Percentiles rank a stretch among this genome's conserved stretches.
These are phyloP conservation scores for Lumnitzera racemosa DNA, from an alignment of 345 rosid species.

Conservation along the genomic window DNA sequence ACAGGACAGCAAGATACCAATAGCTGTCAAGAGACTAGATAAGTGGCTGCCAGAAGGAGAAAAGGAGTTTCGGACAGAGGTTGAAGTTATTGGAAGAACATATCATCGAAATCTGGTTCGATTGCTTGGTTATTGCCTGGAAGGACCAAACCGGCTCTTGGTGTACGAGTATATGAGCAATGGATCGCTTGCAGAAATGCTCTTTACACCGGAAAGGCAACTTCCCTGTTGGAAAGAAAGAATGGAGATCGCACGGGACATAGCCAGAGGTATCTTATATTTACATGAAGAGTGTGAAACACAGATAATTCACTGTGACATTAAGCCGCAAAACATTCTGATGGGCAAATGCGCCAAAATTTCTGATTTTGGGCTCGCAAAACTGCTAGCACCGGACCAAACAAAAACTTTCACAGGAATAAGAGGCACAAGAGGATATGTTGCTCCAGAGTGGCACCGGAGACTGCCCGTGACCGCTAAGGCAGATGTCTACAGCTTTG, in stretches of 20 bases:
- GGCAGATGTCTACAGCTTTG: slow-evolving; percentile 1
- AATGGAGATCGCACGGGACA: slow-evolving; percentile 5
- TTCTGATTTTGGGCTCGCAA: slow-evolving; percentile 6
- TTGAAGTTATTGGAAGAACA: slow-evolving; percentile 12
- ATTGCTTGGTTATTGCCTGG: slow-evolving; percentile 4
- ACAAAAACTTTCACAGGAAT: neutral
- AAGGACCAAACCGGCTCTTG: no score
- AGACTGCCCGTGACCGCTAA: slow-evolving; percentile 14
- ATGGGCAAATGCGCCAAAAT: slow-evolving; percentile 14
- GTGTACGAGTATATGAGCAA: no score
- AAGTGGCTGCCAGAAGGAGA: slow-evolving; percentile 2
- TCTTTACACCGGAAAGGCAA: neutral
- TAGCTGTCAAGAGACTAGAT: slow-evolving; percentile 16
- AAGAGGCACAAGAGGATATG: slow-evolving; percentile 14
- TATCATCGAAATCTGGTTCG: slow-evolving; percentile 14
- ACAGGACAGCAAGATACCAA: neutral
- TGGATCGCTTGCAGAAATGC: no score
- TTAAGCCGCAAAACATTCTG: slow-evolving; percentile 16
- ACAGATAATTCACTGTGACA: slow-evolving; percentile 17
- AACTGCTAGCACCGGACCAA: slow-evolving; percentile 5
- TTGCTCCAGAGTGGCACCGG: slow-evolving; percentile 15
- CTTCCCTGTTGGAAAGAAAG: slow-evolving; percentile 5
- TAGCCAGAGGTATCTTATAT: slow-evolving; percentile 12
- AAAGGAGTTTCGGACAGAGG: slow-evolving; percentile 15
- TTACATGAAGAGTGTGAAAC: slow-evolving; percentile 13